Evolutionary conservation across 192 early-diverging fungal species (phyloP).

Genomic region (Phycomyces blakesleeanus): DNA sequence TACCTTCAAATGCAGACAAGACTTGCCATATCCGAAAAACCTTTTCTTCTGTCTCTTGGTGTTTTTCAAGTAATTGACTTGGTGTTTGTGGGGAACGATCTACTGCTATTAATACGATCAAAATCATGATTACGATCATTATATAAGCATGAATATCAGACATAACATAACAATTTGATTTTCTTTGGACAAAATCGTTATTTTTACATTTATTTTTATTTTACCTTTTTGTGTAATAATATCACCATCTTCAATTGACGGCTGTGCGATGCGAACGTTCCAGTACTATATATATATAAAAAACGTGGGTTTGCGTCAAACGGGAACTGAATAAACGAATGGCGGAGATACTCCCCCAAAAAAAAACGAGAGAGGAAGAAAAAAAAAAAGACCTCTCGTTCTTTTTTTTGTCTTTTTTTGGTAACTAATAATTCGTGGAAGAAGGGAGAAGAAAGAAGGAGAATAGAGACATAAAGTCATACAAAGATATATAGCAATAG

Average conservation of each 20-base stretch:
- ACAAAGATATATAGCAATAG: no score
- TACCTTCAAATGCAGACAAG: slow-evolving; percentile 84
- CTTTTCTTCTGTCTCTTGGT: slow-evolving; percentile 80
- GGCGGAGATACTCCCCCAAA: neutral
- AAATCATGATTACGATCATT: neutral
- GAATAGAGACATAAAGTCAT: no score
- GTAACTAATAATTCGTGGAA: no score
- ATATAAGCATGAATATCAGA: no score
- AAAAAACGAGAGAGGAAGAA: no score
- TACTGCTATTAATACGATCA: neutral
- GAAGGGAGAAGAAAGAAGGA: no score
- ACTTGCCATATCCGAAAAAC: slow-evolving; percentile 88
- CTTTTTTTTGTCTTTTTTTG: no score
- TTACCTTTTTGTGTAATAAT: slow-evolving; percentile 2
- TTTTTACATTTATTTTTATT: neutral
- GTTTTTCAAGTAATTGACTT: slow-evolving; percentile 36
- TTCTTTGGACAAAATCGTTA: no score
- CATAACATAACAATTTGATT: no score
- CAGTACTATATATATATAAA: slow-evolving; percentile 19
- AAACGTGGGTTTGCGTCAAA: neutral
- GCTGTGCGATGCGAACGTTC: slow-evolving; percentile 19
- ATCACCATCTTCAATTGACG: slow-evolving; percentile 4
- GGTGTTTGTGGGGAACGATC: slow-evolving; percentile 10
- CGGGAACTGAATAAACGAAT: neutral
- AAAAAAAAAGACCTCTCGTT: no score